These are phyloP conservation scores for Trebouxia sp. DNA, from an alignment of 139 green algal species.

Conservation along the genomic window DNA sequence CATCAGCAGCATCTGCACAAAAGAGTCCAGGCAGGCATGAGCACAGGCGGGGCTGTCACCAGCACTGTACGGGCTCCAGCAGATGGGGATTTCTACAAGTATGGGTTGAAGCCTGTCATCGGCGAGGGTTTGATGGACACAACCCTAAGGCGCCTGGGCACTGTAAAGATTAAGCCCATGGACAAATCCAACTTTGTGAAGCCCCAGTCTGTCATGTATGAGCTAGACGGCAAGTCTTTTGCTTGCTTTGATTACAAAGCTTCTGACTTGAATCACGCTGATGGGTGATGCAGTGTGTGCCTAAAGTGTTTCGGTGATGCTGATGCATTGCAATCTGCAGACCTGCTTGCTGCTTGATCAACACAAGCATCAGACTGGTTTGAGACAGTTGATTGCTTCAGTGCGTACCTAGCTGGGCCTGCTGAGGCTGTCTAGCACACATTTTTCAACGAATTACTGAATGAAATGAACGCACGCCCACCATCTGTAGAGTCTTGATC, in stretches of 20 bases:
- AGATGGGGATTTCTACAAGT: constrained; percentile 26
- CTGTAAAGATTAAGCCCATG: constrained; percentile 19
- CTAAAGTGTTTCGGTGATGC: no score
- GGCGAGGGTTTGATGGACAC: constrained; percentile 42
- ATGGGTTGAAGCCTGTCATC: constrained; percentile 33
- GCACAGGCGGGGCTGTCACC: not conserved
- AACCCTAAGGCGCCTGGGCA: constrained; percentile 42
- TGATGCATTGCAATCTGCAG: no score
- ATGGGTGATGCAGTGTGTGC: no score
- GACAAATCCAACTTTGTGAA: constrained; percentile 56
- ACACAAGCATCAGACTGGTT: no score
- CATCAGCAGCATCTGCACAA: not conserved
- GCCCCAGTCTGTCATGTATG: constrained; percentile 55
- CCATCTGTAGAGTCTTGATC: no score
- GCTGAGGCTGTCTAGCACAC: no score
- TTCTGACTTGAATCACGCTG: no score
- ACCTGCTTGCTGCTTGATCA: no score
- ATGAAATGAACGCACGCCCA: no score
- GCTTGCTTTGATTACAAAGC: not conserved
- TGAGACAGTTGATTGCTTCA: no score
- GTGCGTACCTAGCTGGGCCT: no score
- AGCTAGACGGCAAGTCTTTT: constrained; percentile 54
- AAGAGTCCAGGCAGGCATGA: not conserved
- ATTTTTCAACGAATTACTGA: no score
- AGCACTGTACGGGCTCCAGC: constrained; percentile 10